These are phyloP conservation scores for Kodamaea alishanica DNA, from an alignment of 1,139 yeast genomes.

Conservation along the genomic window DNA sequence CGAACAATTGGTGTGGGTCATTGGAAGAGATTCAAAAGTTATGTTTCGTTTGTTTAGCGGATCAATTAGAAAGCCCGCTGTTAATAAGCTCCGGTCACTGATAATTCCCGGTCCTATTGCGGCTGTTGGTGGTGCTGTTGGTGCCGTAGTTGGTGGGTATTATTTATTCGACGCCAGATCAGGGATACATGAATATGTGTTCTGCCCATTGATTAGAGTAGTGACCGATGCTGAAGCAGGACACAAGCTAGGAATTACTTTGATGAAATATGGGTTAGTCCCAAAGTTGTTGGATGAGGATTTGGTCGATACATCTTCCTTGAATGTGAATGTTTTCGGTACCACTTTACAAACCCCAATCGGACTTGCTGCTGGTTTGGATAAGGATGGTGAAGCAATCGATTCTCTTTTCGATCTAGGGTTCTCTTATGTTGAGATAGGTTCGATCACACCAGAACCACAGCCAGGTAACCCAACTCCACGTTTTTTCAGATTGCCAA, in stretches of 20 bases:
- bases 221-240: slow-evolving; percentile 80
- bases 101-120: slow-evolving; percentile 29
- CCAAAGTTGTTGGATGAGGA: slow-evolving; percentile 58
- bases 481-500: slow-evolving; percentile 78
- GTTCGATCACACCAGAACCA: slow-evolving; percentile 87
- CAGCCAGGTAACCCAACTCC: slow-evolving; percentile 95
- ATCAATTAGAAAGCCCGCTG: slow-evolving; percentile 3
- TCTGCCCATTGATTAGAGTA: slow-evolving; percentile 73
- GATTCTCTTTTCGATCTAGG: slow-evolving; percentile 77
- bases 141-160: slow-evolving; percentile 30
- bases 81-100: slow-evolving; percentile 16
- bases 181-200: slow-evolving; percentile 72
- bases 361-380: slow-evolving; percentile 95
- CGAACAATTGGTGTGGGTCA: slow-evolving; percentile 1
- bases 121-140: slow-evolving; percentile 23
- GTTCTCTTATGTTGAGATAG: slow-evolving; percentile 87
- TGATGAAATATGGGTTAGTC: slow-evolving; percentile 64
- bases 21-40: background rate
- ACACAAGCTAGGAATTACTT: slow-evolving; percentile 69
- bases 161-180: slow-evolving; percentile 75
- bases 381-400: slow-evolving; percentile 91
- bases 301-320: slow-evolving; percentile 44
- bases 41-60: slow-evolving; percentile 8
- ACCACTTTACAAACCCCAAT: slow-evolving; percentile 65
- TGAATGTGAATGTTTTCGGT: slow-evolving; percentile 65